Conservation (phyloP, 2,329 filamentous ascomycete genomes). For the Fusarium pseudonygamai region DNA sequence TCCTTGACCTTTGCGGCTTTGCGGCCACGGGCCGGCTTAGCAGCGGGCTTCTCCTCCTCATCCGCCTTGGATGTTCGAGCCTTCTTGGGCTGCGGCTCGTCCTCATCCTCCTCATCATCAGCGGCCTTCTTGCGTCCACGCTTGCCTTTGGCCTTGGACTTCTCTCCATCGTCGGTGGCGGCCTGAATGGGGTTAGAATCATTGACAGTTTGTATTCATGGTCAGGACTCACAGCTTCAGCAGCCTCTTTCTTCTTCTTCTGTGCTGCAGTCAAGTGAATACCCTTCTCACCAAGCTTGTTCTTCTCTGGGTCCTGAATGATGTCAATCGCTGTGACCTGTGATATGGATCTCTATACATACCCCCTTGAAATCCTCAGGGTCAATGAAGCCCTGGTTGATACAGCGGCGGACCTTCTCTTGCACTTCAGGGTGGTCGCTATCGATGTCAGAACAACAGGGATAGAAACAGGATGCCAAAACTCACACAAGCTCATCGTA, state of each 20-base stretch:
- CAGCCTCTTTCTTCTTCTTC: slow-evolving; percentile 49
- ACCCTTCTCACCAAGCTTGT: slow-evolving; percentile 72
- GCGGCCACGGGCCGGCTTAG: slow-evolving; percentile 37
- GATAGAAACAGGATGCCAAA: neutral
- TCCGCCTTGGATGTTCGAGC: slow-evolving; percentile 45
- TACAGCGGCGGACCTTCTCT: slow-evolving; percentile 76
- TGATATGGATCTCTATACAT: slow-evolving; percentile 50
- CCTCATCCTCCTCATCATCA: slow-evolving; percentile 48
- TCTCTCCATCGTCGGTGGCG: slow-evolving; percentile 39
- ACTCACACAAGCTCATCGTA: slow-evolving; percentile 75
- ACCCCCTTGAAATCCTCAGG: slow-evolving; percentile 91
- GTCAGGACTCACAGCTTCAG: slow-evolving; percentile 35
- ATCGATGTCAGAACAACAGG: slow-evolving; percentile 15
- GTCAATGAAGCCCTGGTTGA: slow-evolving; percentile 82
- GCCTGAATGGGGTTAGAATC: slow-evolving; percentile 38
- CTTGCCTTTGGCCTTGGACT: slow-evolving; percentile 47
- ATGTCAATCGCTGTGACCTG: slow-evolving; percentile 9
- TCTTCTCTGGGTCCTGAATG: slow-evolving; percentile 76
- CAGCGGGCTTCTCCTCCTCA: slow-evolving; percentile 31
- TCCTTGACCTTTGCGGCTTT: slow-evolving; percentile 38
- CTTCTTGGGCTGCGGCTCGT: slow-evolving; percentile 50
- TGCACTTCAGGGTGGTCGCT: slow-evolving; percentile 68
- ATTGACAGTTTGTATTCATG: neutral
- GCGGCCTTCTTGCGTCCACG: slow-evolving; percentile 49
- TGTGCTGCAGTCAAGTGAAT: slow-evolving; percentile 61